Percentiles rank a stretch among this genome's conserved stretches.
phyloP scores from a whole-genome alignment of 345 rosid genomes.

The Schrenkiella parvula region DNA sequence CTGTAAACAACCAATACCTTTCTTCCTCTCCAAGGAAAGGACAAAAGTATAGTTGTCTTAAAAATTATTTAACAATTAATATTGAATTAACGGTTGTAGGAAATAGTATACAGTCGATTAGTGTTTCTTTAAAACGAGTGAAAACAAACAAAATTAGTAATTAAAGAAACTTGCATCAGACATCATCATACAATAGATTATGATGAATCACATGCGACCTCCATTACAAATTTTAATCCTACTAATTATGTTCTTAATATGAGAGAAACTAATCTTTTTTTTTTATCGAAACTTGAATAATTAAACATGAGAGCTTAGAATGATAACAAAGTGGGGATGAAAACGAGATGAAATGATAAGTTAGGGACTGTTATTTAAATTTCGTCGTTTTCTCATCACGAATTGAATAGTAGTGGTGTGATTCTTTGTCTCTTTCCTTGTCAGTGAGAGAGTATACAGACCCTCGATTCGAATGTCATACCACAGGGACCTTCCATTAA shows the following conservation, averaged over 20 bases:
- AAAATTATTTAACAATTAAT: not conserved
- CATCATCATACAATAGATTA: slow-evolving; percentile 6
- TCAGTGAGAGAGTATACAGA: slow-evolving; percentile 29
- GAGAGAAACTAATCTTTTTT: not conserved
- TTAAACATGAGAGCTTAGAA: not conserved
- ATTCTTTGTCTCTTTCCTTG: slow-evolving; percentile 23
- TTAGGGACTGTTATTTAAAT: not conserved
- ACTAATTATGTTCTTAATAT: slow-evolving; percentile 5
- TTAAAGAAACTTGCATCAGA: not conserved
- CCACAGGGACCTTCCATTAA: slow-evolving; percentile 17
- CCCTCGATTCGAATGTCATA: slow-evolving; percentile 30
- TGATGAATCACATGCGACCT: slow-evolving; percentile 2
- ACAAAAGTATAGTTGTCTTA: not conserved
- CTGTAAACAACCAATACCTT: slow-evolving; percentile 3
- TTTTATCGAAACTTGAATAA: not conserved
- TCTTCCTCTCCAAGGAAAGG: slow-evolving; percentile 13
- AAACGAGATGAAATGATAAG: not conserved
- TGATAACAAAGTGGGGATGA: not conserved
- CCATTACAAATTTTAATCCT: not conserved
- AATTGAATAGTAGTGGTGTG: slow-evolving; percentile 11
- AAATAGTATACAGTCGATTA: not conserved
- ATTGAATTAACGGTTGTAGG: not conserved
- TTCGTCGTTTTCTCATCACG: slow-evolving; percentile 17
- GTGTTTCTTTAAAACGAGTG: no score
- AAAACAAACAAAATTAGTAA: not conserved